Evolutionary conservation across 108 stramenopile genomes (phyloP), one percentile per base, ranked within the genome.

Genomic region (Chaetoceros muelleri): DNA sequence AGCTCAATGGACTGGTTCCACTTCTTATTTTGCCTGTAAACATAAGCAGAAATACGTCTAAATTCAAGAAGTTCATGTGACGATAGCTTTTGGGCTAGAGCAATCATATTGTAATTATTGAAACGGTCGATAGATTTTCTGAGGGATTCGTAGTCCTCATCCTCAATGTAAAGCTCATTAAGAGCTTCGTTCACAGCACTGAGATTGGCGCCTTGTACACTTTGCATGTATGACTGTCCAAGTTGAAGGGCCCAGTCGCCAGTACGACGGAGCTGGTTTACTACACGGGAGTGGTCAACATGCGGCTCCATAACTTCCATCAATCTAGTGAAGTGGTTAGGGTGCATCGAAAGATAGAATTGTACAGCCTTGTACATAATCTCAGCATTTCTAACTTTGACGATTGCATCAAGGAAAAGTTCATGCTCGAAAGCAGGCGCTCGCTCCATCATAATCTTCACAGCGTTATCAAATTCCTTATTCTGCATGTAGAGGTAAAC

Each of bases 101-200:
- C 92, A 65, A 98, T 96, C 81, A 94, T 90, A 65, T 99, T 98
- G 80, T 98, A 98, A 84, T 96, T 97, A 83, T 98, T 95, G 84
- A 93, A 97, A 53, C 89, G 90, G 65, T 99, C 95, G 52, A 99
- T 92, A 28, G 92, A 94, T 61, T 90, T 81, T 59, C 95, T 59
- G 45, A 99, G 81, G 13, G 81, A 76, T 60, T 95, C 95, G 69
- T 98, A 97, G 72, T 98, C 98, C 78, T 99, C 99, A 60, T 97
- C 96, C 48, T 95, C 94, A 59, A 98, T 84, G 64, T 89, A 92
- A 24, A 97, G 78, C 80, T 98, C 97, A 70, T 98, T 98, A 55
- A 99, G 67, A 13, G 98, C 97, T 67, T 98, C 97, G 77, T 99
- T 99, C 34, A 99, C 97, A n/a, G 90, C 81, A 53, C 92, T 87